Conservation (phyloP, 2,329 filamentous ascomycete genomes). For the Paracamarosporium sp. region DNA sequence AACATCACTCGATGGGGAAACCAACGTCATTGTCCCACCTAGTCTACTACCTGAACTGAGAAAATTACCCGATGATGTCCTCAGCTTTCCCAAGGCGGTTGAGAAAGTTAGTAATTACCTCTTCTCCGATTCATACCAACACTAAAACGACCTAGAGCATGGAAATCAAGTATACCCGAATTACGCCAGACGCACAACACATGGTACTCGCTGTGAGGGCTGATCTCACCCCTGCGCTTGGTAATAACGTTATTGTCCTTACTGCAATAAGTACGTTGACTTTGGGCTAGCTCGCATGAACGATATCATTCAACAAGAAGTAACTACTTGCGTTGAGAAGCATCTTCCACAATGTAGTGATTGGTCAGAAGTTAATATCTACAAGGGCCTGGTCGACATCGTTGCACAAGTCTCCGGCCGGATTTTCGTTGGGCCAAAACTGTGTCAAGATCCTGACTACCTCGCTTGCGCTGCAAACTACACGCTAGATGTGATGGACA, state of each 20-base stretch:
- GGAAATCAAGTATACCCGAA: too few relatives aligned
- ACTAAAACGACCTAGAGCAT: too few relatives aligned
- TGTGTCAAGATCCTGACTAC: not conserved
- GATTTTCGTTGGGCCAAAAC: not conserved
- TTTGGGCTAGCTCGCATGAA: not conserved
- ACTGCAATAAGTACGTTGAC: not conserved
- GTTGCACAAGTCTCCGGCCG: not conserved
- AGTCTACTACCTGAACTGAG: too few relatives aligned
- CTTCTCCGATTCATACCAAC: too few relatives aligned
- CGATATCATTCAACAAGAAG: not conserved
- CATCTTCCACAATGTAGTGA: not conserved
- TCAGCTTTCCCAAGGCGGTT: too few relatives aligned
- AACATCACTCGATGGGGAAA: not conserved
- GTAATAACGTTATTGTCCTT: too few relatives aligned
- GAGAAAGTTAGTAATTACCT: too few relatives aligned
- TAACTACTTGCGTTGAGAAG: not conserved
- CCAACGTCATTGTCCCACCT: too few relatives aligned
- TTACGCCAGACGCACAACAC: too few relatives aligned
- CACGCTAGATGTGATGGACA: not conserved
- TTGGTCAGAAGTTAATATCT: not conserved
- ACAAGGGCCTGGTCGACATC: not conserved
- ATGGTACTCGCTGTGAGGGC: too few relatives aligned
- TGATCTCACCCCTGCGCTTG: too few relatives aligned
- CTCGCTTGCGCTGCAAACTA: not conserved
- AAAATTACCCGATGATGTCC: too few relatives aligned